phyloP scores from a whole-genome alignment of 2,329 filamentous ascomycete genomes.

The Aspergillus novoparasiticus region DNA sequence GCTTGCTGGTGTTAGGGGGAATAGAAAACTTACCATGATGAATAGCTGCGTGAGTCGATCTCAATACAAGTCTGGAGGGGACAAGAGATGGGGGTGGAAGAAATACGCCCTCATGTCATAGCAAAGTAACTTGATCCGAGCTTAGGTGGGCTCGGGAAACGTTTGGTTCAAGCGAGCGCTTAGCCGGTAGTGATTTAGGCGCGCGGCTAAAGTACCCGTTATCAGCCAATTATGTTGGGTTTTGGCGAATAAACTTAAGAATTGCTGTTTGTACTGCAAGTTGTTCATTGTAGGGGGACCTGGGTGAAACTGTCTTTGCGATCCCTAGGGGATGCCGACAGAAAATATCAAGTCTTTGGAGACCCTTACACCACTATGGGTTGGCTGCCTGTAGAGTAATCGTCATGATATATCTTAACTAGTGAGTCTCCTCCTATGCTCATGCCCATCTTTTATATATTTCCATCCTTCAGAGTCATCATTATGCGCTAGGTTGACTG shows the following conservation, averaged over 20 bases:
- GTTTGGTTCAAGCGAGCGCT: conserved; percentile 27
- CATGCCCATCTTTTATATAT: neutral
- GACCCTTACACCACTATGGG: neutral
- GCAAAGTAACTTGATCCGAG: conserved; percentile 24
- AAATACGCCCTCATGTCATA: conserved; percentile 19
- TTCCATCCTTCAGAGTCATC: neutral
- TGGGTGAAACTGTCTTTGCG: neutral
- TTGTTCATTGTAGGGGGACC: neutral
- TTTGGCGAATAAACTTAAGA: neutral
- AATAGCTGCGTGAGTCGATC: conserved; percentile 21
- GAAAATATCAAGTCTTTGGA: neutral
- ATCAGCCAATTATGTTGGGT: neutral
- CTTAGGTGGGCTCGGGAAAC: conserved; percentile 22
- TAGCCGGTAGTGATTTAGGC: conserved; percentile 19
- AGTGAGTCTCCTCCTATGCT: neutral
- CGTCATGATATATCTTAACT: neutral
- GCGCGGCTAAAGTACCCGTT: conserved; percentile 24
- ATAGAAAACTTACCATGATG: conserved; percentile 33
- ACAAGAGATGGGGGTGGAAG: conserved; percentile 22
- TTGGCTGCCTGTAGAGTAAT: neutral
- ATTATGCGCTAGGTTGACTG: no score
- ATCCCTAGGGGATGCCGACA: neutral
- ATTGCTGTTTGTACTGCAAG: neutral
- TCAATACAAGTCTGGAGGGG: conserved; percentile 14
- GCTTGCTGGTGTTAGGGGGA: neutral